Percentiles rank a stretch among this genome's conserved stretches.
These are phyloP conservation scores for Colletotrichum tropicicola DNA, from an alignment of 2,329 filamentous ascomycete genomes.

Conservation along the genomic window DNA sequence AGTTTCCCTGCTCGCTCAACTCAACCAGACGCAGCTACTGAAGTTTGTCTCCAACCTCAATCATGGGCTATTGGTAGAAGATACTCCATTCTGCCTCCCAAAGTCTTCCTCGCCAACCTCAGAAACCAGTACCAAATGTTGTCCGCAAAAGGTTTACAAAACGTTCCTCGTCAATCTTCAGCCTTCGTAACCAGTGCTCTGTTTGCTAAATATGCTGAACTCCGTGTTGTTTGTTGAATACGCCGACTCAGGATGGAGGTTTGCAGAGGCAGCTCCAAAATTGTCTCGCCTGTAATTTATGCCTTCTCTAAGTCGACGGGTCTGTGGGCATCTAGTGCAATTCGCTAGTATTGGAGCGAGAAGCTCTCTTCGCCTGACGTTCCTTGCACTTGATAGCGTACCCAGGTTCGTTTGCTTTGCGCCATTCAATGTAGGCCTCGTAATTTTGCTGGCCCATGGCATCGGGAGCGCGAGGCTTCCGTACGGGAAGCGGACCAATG, in stretches of 20 bases:
- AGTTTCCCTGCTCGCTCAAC: not conserved
- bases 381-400: constrained; percentile 56
- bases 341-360: not conserved
- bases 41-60: not conserved
- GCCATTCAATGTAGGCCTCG: constrained; percentile 58
- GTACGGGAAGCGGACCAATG: constrained; percentile 34
- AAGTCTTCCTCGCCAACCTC: not conserved
- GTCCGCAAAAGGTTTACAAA: not conserved
- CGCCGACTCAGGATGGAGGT: too few relatives aligned
- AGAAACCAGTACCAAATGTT: not conserved
- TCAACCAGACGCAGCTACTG: not conserved
- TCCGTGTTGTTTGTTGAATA: not conserved
- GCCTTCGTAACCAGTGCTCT: not conserved
- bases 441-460: constrained; percentile 54
- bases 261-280: too few relatives aligned
- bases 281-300: not conserved
- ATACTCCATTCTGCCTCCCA: not conserved
- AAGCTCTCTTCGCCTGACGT: constrained; percentile 32
- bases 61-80: not conserved
- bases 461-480: constrained; percentile 52
- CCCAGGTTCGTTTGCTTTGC: constrained; percentile 56
- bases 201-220: not conserved
- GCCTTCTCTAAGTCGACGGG: too few relatives aligned
- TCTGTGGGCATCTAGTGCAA: too few relatives aligned
- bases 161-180: not conserved